Base-by-base conservation (phyloP, 1,284 basidiomycete genomes). In the Pseudozyma sp. region DNA sequence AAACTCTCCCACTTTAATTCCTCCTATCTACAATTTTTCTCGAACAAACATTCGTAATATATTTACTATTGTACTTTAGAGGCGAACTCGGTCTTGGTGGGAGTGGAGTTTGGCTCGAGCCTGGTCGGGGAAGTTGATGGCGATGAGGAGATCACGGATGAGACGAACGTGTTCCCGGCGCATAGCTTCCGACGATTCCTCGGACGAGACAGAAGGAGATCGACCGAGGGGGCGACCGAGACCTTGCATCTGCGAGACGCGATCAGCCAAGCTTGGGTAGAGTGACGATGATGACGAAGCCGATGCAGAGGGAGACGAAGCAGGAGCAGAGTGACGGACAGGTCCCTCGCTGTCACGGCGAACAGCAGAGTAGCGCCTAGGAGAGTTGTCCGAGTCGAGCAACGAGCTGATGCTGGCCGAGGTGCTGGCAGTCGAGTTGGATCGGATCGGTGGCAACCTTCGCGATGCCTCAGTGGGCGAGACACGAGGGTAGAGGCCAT, bases 61-160 rank as follows among this genome's bases (percentile, higher is more conserved):
- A n/a, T n/a, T n/a, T n/a, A n/a, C n/a, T n/a, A n/a, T n/a, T n/a
- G n/a, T n/a, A n/a, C n/a, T n/a, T n/a, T n/a, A 61, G 1, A 76
- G 58, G 14, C 65, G 68, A 7, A 71, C 53, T 1, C 63, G 50
- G 12, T 67, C 55, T 12, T 66, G 52, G 0, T 52, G 25, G 25
- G 25, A 31, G 25, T 31, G 39, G 5, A 68, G 25, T 47, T 68
- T 63, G 18, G 68, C 59, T 3, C 66, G 50, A 7, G 63, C 60
- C 53, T 58, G n/a, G 0, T 74, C 59, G 21, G 79, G 78, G 48
- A 73, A 78, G 59, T 81, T 81, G 72, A 81, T 75, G 35, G 79
- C 79, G 18, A 79, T 63, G 18, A 81, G 59, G 9, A 81, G 59
- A 39, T 76, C 70, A 7, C 73, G 53, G 21, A 81, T 81, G 12